Conservation (phyloP, 2,329 filamentous ascomycete species). For the Xylariales sp. region DNA sequence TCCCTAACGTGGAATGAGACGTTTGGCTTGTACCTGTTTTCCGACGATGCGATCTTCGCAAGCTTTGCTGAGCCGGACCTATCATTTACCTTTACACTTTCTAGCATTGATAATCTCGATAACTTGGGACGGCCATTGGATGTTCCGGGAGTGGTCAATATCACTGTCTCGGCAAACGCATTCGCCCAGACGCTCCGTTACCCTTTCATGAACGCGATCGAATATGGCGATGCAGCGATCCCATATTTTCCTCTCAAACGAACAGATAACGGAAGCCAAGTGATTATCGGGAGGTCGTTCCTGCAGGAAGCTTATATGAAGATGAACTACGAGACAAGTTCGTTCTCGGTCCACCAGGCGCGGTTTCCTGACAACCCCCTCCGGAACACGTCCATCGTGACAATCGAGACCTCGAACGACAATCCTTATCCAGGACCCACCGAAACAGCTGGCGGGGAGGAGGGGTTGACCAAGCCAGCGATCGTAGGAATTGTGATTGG, state of each 20-base stretch:
- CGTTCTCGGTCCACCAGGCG: conserved; percentile 54
- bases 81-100: conserved; percentile 54
- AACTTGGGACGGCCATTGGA: conserved; percentile 45
- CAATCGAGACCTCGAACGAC: conserved; percentile 37
- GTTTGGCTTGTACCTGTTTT: conserved; percentile 60
- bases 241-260: conserved; percentile 65
- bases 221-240: conserved; percentile 38
- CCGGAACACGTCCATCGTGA: conserved; percentile 34
- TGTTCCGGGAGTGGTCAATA: conserved; percentile 49
- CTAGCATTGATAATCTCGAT: conserved; percentile 49
- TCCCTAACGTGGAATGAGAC: conserved; percentile 61
- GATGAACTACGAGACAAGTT: conserved; percentile 48
- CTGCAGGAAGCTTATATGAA: conserved; percentile 64
- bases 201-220: conserved; percentile 41
- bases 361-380: conserved; percentile 41
- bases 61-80: conserved; percentile 41
- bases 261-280: conserved; percentile 45
- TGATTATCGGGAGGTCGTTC: conserved; percentile 63
- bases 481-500: conserved; percentile 44
- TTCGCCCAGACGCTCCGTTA: conserved; percentile 47
- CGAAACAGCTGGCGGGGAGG: conserved; percentile 8
- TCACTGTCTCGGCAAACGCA: conserved; percentile 47
- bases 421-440: conserved; percentile 43
- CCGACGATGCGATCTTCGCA: conserved; percentile 48
- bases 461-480: conserved; percentile 34